Conservation (phyloP, 2,329 filamentous ascomycete species). For the Verticillium klebahnii region DNA sequence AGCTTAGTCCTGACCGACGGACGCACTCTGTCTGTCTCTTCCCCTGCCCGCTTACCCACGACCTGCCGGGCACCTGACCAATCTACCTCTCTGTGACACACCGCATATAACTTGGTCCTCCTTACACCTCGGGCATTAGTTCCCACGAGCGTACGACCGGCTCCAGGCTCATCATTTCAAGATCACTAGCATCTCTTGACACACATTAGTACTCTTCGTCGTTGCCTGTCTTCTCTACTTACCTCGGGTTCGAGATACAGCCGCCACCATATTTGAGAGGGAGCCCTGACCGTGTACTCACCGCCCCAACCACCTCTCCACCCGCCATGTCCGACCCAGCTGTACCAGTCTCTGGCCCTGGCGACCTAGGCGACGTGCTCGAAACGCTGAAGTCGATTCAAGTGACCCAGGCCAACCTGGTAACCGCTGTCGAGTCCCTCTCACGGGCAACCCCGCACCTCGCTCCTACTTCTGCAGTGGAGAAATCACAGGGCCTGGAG, state of each 20-base stretch:
- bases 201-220: too few species aligned
- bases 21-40: background rate
- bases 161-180: too few species aligned
- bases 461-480: background rate
- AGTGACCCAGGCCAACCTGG: constrained; percentile 34
- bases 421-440: constrained; percentile 34
- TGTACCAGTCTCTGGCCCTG: background rate
- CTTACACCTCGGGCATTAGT: background rate
- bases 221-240: too few species aligned
- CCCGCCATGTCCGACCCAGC: background rate
- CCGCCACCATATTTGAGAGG: background rate
- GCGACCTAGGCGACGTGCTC: constrained; percentile 28
- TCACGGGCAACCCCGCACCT: constrained; percentile 18
- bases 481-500: background rate
- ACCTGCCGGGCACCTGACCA: background rate
- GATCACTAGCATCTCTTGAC: too few species aligned
- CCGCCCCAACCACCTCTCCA: background rate
- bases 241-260: background rate
- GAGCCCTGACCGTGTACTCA: background rate
- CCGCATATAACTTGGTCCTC: background rate
- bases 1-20: background rate
- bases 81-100: background rate
- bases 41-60: background rate
- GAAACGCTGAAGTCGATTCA: constrained; percentile 29
- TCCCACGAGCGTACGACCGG: too few species aligned